Percentiles rank a stretch among this genome's conserved stretches.
Conservation (phyloP, 371 early-diverging fungal species). For the Mortierella sp. region DNA sequence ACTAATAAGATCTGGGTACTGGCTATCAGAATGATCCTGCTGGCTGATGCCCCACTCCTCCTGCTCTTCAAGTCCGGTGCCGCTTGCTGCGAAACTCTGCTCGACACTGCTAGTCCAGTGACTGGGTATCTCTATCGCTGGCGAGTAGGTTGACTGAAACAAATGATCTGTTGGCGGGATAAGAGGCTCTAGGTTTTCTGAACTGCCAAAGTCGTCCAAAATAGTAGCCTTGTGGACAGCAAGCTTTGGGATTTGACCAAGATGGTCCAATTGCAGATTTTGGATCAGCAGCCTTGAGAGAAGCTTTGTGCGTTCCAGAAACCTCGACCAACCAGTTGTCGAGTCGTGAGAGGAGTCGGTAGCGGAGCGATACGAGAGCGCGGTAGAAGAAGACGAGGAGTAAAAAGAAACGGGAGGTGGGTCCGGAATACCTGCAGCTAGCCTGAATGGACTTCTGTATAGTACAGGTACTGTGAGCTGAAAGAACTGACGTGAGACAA, state of each 20-base stretch:
- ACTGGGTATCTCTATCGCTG: neutral
- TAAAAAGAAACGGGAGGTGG: neutral
- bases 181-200: conserved; percentile 26
- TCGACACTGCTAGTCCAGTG: conserved; percentile 12
- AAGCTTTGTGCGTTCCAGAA: conserved; percentile 23
- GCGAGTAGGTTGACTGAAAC: neutral
- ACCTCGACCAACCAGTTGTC: conserved; percentile 10
- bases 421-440: conserved; percentile 16
- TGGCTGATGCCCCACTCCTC: neutral
- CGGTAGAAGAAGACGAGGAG: neutral
- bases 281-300: conserved; percentile 26
- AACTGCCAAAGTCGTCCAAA: conserved; percentile 16
- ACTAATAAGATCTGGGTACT: conserved; percentile 27
- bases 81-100: neutral
- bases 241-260: neutral
- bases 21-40: neutral
- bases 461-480: conserved; percentile 40
- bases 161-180: conserved; percentile 1
- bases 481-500: conserved; percentile 41
- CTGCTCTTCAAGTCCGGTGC: neutral
- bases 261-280: conserved; percentile 21
- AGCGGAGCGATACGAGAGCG: neutral
- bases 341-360: neutral
- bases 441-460: conserved; percentile 44
- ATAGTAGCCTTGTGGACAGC: neutral